A percentile compares a stretch with the other conserved stretches of the same genome.
phyloP scores from a whole-genome alignment of 164 flowering plant species.

The Magnolia sinica region DNA sequence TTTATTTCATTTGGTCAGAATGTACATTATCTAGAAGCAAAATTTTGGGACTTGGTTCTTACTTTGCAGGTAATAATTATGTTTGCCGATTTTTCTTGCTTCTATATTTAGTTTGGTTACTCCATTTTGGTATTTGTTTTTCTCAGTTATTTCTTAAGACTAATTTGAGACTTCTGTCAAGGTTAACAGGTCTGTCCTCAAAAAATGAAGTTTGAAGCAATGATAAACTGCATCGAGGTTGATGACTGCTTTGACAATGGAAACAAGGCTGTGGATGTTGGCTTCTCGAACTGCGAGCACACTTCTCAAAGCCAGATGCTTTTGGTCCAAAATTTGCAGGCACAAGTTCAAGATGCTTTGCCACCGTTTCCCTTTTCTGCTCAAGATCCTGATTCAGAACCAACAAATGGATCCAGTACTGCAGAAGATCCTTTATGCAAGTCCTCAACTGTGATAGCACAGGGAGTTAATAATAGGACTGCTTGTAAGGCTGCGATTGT shows the following conservation, averaged over 20 bases:
- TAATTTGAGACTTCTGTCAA: slow-evolving; percentile 35
- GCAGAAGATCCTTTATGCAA: slow-evolving; percentile 15
- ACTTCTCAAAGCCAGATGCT: slow-evolving; percentile 16
- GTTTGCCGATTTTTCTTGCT: slow-evolving; percentile 7
- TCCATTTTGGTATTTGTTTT: background rate
- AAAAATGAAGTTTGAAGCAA: slow-evolving; percentile 59
- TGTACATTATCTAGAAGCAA: slow-evolving; percentile 50
- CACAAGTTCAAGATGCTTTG: slow-evolving; percentile 52
- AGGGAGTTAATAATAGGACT: slow-evolving; percentile 14
- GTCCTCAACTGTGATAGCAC: slow-evolving; percentile 6
- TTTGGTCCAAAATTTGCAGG: slow-evolving; percentile 48
- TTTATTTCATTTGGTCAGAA: slow-evolving; percentile 7
- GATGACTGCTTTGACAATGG: slow-evolving; percentile 40
- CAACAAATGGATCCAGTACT: slow-evolving; percentile 9
- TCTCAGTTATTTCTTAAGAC: background rate
- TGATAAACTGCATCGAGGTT: slow-evolving; percentile 55
- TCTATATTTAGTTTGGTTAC: background rate
- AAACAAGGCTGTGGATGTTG: slow-evolving; percentile 16
- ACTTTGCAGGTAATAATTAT: slow-evolving; percentile 59
- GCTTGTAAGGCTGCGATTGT: slow-evolving; percentile 22
- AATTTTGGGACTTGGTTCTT: slow-evolving; percentile 42
- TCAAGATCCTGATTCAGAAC: slow-evolving; percentile 20
- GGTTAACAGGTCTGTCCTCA: slow-evolving; percentile 67
- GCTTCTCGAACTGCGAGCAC: slow-evolving; percentile 10
- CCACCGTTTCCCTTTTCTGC: slow-evolving; percentile 35